Conservation (phyloP, 2,329 filamentous ascomycete species). For the Venturia oleaginea region DNA sequence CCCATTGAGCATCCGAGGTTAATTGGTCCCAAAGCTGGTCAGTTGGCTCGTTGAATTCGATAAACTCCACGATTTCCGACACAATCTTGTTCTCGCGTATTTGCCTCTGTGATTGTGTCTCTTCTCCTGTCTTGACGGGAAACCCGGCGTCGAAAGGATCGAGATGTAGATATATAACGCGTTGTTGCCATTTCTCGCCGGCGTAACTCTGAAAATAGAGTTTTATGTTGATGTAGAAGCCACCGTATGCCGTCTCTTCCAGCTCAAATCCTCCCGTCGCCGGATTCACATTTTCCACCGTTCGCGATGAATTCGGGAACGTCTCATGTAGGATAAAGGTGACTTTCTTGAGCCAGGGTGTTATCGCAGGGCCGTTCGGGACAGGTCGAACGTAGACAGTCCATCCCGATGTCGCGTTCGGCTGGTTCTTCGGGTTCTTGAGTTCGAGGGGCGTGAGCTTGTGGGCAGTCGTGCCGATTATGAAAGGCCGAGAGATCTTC, state of each 20-base stretch:
- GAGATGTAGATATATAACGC: slow-evolving; percentile 85
- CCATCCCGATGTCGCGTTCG: slow-evolving; percentile 96
- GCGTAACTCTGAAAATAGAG: slow-evolving; percentile 85
- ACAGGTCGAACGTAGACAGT: slow-evolving; percentile 86
- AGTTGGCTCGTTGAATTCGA: slow-evolving; percentile 95
- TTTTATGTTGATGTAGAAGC: slow-evolving; percentile 94
- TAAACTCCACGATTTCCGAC: slow-evolving; percentile 81
- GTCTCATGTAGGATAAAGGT: slow-evolving; percentile 98
- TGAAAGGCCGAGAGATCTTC: slow-evolving; percentile 32
- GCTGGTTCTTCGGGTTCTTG: slow-evolving; percentile 59
- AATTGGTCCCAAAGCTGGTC: slow-evolving; percentile 84
- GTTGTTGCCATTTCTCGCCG: slow-evolving; percentile 88
- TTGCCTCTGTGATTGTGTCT: slow-evolving; percentile 46
- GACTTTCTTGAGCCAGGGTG: slow-evolving; percentile 92
- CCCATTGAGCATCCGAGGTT: slow-evolving; percentile 58
- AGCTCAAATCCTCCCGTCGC: slow-evolving; percentile 55
- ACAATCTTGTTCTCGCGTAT: slow-evolving; percentile 45
- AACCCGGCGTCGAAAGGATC: slow-evolving; percentile 56
- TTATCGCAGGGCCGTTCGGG: slow-evolving; percentile 75
- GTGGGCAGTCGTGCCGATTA: slow-evolving; percentile 42
- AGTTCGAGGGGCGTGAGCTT: slow-evolving; percentile 57
- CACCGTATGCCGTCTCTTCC: slow-evolving; percentile 91
- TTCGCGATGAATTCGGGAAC: slow-evolving; percentile 83
- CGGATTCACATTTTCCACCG: slow-evolving; percentile 62
- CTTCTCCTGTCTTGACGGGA: slow-evolving; percentile 45